Evolutionary conservation across 805 yeast species (phyloP), one percentile per base, ranked within the genome.

Genomic region (Groenewaldozyma salmanticensis): DNA sequence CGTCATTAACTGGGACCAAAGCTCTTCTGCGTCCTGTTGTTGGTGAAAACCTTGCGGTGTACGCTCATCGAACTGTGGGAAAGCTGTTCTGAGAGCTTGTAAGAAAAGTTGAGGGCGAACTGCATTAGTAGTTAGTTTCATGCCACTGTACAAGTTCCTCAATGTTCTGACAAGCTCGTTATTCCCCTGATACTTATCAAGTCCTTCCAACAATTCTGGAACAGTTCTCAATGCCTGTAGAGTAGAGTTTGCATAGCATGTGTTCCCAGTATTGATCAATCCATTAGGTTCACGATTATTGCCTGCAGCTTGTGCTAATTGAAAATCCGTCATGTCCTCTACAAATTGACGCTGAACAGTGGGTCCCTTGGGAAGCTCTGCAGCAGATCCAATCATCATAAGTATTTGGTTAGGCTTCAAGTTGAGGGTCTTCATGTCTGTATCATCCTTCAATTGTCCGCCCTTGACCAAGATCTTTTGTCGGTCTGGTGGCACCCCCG

Each of bases 11-110:
- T 82, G 90, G 5, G 96, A 80, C 64, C 77, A 87, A 15, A 90
- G 82, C 60, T 92, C 99, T 65, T 92, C 99, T 0, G 98, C 98
- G 66, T 92, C 99, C 64, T 92, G 99, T 65, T 92, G 98, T 61
- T 85, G 87, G 57, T 73, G 82, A 42, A 71, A 64, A 1, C 96
- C 96, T 33, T 67, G 63, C 38, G 68, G 66, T 37, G 55, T 61
- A 45, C 77, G 74, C 58, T 90, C 96, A 33, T 81, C 83, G 62
- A 92, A 92, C 62, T 92, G 97, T 1, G 97, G 96, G 57, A 75
- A 82, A 15, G 67, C 64, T 37, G 68, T 65, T 58, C 96, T 77
- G 38, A 65, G 49, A 20, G 53, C 43, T 42, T 42, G 67, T 46
- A 92, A 65, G 44, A 90, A 74, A 33, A 75, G 66, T 34, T 75